Evolutionary conservation across 352 stramenopile genomes (phyloP), one percentile per base, ranked within the genome.

Genomic region (Globisporangium recalcitrans): DNA sequence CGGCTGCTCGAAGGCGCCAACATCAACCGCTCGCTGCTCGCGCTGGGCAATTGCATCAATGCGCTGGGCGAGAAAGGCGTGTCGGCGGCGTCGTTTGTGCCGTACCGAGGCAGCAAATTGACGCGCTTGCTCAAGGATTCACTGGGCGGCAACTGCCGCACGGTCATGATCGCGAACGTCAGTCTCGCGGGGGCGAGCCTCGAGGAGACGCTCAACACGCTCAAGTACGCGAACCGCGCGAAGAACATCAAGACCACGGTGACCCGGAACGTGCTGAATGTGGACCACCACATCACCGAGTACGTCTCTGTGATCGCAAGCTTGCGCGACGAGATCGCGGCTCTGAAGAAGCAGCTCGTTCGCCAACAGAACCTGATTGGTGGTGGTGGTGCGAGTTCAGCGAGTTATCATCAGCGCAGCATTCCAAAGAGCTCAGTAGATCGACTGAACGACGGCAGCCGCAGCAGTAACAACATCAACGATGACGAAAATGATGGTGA

Each of bases 171-270:
- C 58, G 90, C 91, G 22, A 97, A 96, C 64, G 87, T 98, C 26
- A 93, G 78, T 61, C 74, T 82, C 16, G 74, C 92, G 11, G 73
- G 75, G 0, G 77, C 79, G 13, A 94, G 85, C 44, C 87, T 97
- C 10, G 87, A 97, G 64, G 91, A 97, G 68, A 97, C 90, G n/a
- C 64, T 97, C 40, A 97, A 97, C 63, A 97, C 91, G 13, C 77
- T 97, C 26, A 97, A 97, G 67, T 97, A 97, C 65, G 91, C 91
- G 3, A 96, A 97, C 54, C 74, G 91, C 49, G 90, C 91, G 11
- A 97, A 97, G 67, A 97, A 95, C 62, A 97, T 98, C 72, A 97
- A 97, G 70, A 98, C 90, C 8, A 96, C 87, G 2, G 77, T 96
- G 26, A 78, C 72, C 47, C 65, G 70, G 46, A 98, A 98, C 60